Evolutionary conservation across 176 grass and related monocot species (phyloP), one percentile per base, ranked within the genome.

Genomic region (Cenchrus americanus): DNA sequence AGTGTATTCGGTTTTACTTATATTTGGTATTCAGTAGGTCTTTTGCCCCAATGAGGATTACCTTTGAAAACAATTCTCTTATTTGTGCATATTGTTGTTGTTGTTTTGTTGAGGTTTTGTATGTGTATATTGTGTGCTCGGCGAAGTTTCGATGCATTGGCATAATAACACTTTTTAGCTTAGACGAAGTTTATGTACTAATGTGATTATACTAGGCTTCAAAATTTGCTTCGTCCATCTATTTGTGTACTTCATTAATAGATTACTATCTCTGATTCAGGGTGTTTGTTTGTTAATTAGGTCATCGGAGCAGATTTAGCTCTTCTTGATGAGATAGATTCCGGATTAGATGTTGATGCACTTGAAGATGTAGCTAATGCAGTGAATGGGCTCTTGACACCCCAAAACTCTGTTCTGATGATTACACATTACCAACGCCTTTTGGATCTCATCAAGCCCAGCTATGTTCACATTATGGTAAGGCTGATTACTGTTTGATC

Each of bases 401-500:
- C 96, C 15, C 85, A 79, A 60, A 96, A 92, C 67, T 92, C 93
- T 46, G 77, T 96, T 77, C 68, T 96, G 79, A 99, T 99, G 93
- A 99, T 99, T 76, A 99, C 96, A 2, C 96, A 94, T 84, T 99
- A 99, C 83, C 91, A 94, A 62, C 85, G 93, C 15, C 93, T 99
- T 75, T 49, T 99, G 91, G 96, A 99, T 83, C 79, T 88, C 70
- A 99, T 99, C 64, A 80, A 88, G 58, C 96, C 91, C 34, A 96
- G 83, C 63, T 99, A 80, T 83, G 89, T 99, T 66, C 96, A 99
- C 82, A 96, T 99, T 62, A 96, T 99, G 96, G 96, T 99, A 92
- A 83, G 43, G 23, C 14, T 76, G 2, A 8, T 62, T 14, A 42
- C 41, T 76, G 14, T 21, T 23, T 26, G 53, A 26, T 43, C 4